These are phyloP conservation scores for Suillus spraguei DNA, from an alignment of 768 basidiomycete genomes.

Conservation along the genomic window DNA sequence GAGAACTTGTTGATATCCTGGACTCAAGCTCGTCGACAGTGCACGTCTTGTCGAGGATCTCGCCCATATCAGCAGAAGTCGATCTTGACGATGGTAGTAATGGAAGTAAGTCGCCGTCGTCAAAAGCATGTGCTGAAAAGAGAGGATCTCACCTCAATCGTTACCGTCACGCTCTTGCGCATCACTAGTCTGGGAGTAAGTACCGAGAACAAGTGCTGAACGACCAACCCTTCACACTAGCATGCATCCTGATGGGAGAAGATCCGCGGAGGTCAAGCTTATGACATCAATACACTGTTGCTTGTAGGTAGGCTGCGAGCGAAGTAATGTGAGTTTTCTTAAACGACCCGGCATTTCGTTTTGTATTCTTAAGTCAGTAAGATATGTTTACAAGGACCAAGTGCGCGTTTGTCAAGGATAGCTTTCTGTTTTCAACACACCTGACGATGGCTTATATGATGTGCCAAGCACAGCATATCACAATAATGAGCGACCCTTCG, in stretches of 20 bases:
- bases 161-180: neutral
- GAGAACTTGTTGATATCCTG: conserved; percentile 27
- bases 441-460: neutral
- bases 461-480: neutral
- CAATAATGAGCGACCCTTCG: too few relatives aligned
- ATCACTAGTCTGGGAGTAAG: neutral
- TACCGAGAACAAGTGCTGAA: neutral
- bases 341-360: neutral
- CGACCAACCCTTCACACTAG: neutral
- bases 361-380: neutral
- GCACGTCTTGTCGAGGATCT: conserved; percentile 19
- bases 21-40: conserved; percentile 30
- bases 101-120: conserved; percentile 33
- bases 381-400: neutral
- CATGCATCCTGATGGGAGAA: too few relatives aligned
- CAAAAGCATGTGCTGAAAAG: conserved; percentile 26
- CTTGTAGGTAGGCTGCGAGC: neutral
- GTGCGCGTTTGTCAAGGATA: neutral
- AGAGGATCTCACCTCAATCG: neutral
- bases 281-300: too few relatives aligned
- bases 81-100: conserved; percentile 32
- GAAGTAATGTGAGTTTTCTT: neutral
- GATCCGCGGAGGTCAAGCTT: neutral
- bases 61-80: conserved; percentile 23
- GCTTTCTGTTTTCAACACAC: neutral